A percentile compares a stretch with the other conserved stretches of the same genome.
phyloP scores from a whole-genome alignment of 2,329 filamentous ascomycete genomes.

The Scedosporium aurantiacum region DNA sequence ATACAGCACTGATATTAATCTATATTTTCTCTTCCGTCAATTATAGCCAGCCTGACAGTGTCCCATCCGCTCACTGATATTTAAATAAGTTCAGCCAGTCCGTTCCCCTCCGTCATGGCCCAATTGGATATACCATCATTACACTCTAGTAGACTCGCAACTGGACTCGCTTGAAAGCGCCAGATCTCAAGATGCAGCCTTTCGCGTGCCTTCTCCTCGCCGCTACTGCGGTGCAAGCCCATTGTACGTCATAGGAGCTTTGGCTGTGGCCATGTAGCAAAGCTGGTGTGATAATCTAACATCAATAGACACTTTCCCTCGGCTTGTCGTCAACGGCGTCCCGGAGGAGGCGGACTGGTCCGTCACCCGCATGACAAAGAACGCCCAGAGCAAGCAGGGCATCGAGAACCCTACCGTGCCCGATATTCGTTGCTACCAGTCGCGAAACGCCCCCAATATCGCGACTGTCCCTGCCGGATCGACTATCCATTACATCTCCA shows the following conservation, averaged over 20 bases:
- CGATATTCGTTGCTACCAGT: slow-evolving; percentile 25
- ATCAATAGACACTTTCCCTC: slow-evolving; percentile 21
- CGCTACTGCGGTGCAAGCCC: slow-evolving; percentile 13
- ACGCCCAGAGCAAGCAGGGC: slow-evolving; percentile 22
- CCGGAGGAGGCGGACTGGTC: slow-evolving; percentile 22
- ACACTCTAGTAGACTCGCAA: not conserved
- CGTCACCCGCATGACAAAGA: slow-evolving; percentile 24
- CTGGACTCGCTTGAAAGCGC: not conserved
- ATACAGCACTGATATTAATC: not conserved
- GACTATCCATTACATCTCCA: slow-evolving; percentile 22
- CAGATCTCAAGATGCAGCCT: slow-evolving; percentile 11
- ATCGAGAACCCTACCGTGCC: slow-evolving; percentile 19
- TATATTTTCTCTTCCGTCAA: not conserved
- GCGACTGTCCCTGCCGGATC: slow-evolving; percentile 20
- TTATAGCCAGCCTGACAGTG: not conserved
- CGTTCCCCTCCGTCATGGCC: not conserved
- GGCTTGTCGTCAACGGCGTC: slow-evolving; percentile 22
- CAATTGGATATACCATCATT: not conserved
- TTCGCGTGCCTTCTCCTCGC: slow-evolving; percentile 13
- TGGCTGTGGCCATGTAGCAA: not conserved
- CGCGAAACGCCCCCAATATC: slow-evolving; percentile 18
- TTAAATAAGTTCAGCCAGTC: not conserved
- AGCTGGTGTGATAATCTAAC: not conserved
- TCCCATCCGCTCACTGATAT: not conserved
- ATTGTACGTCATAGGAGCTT: slow-evolving; percentile 11